Evolutionary conservation across 208 protist species (phyloP).

Genomic region (Acanthamoeba healyi): DNA sequence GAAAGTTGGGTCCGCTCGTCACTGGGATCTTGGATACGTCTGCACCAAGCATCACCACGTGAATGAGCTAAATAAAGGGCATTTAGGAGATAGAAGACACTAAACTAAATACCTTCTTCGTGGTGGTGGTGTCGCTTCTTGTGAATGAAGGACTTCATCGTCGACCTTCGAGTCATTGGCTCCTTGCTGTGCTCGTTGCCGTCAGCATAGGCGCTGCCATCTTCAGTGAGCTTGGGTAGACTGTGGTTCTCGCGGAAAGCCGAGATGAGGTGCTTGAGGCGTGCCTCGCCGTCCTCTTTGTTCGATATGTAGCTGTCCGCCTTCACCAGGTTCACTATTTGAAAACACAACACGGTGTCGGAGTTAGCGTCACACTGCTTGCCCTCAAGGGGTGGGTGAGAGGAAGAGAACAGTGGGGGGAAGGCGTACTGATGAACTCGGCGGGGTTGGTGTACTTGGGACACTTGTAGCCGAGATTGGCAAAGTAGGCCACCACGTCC

Average conservation of each 20-base stretch:
- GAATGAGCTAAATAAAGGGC: no score
- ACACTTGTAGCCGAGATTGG: slow-evolving; percentile 71
- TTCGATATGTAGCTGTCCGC: slow-evolving; percentile 56
- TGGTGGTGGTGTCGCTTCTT: background rate
- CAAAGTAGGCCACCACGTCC: slow-evolving; percentile 66
- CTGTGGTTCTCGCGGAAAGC: background rate
- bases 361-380: no score
- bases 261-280: background rate
- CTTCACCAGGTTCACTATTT: slow-evolving; percentile 32
- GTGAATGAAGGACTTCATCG: background rate
- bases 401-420: background rate
- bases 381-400: no score
- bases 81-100: no score
- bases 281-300: background rate
- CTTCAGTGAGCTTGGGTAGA: background rate
- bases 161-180: background rate
- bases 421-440: slow-evolving; percentile 55
- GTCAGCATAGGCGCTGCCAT: background rate
- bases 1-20: slow-evolving; percentile 3
- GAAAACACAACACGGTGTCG: background rate
- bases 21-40: background rate
- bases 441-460: slow-evolving; percentile 75
- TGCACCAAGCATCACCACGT: no score
- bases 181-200: background rate
- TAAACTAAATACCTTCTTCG: background rate